phyloP scores from a whole-genome alignment of 306 rosid species.

The Fragaria ananassa region DNA sequence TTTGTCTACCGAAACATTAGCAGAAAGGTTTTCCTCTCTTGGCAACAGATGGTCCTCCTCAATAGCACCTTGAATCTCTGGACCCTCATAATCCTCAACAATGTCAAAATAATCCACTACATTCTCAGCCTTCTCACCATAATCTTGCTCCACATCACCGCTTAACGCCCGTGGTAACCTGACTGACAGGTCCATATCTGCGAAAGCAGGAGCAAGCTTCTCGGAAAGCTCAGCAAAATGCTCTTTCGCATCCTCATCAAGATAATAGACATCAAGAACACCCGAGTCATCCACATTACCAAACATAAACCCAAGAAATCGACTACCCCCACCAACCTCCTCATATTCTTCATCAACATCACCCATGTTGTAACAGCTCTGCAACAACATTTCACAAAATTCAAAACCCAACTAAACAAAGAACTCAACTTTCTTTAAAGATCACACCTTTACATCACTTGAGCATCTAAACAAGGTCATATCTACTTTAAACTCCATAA shows the following conservation, averaged over 20 bases:
- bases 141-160: conserved; percentile 66
- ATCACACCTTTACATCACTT: background rate
- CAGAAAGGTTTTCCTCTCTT: conserved; percentile 54
- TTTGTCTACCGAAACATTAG: conserved; percentile 44
- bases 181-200: conserved; percentile 43
- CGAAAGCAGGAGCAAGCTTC: conserved; percentile 74
- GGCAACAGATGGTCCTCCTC: conserved; percentile 80
- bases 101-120: conserved; percentile 88
- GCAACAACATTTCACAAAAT: conserved; percentile 1
- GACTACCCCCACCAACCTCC: conserved; percentile 65
- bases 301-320: conserved; percentile 86
- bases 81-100: conserved; percentile 69
- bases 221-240: conserved; percentile 83
- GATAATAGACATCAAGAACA: conserved; percentile 87
- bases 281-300: conserved; percentile 95
- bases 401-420: background rate
- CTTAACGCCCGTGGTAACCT: conserved; percentile 37
- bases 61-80: conserved; percentile 16
- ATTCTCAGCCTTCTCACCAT: conserved; percentile 72
- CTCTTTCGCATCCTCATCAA: conserved; percentile 95
- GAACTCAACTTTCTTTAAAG: background rate
- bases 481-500: background rate
- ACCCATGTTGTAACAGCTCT: conserved; percentile 49
- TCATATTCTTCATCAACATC: conserved; percentile 84
- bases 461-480: background rate